A percentile compares a stretch with the other conserved stretches of the same genome.
phyloP scores from a whole-genome alignment of 148 eudicot genomes.

The Drosera capensis region DNA sequence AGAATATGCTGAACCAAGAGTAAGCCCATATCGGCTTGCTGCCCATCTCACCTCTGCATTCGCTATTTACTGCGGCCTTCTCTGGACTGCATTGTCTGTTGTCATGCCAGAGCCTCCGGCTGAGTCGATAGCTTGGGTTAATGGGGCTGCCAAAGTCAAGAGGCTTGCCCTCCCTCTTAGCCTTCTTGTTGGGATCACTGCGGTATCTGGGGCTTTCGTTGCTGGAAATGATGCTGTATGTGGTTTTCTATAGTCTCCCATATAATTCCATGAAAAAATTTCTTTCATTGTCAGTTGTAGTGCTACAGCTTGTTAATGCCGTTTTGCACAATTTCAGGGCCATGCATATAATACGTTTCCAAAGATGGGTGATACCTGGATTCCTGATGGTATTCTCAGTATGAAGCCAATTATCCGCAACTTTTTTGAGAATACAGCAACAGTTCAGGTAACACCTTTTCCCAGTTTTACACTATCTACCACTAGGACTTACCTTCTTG shows the following conservation, averaged over 20 bases:
- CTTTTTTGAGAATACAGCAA: conserved; percentile 89
- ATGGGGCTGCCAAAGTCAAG: conserved; percentile 83
- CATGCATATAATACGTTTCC: conserved; percentile 93
- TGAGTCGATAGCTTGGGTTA: conserved; percentile 82
- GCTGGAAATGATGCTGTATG: conserved; percentile 99
- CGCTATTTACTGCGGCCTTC: conserved; percentile 67
- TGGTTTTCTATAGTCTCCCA: conserved; percentile 2
- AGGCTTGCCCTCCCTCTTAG: conserved; percentile 75
- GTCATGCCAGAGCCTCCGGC: conserved; percentile 99
- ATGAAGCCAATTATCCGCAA: conserved; percentile 82
- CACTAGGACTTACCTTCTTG: background rate
- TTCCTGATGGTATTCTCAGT: conserved; percentile 79
- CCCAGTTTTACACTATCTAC: background rate
- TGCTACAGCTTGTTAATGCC: background rate
- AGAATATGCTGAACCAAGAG: conserved; percentile 76
- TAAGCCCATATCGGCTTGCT: conserved; percentile 92
- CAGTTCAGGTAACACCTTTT: conserved; percentile 99
- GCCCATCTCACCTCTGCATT: conserved; percentile 97
- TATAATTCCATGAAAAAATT: too few relatives aligned
- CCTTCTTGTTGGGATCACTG: conserved; percentile 81
- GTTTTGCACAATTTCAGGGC: conserved; percentile 34
- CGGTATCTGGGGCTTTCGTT: conserved; percentile 94
- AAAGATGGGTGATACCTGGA: conserved; percentile 95
- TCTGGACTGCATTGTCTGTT: conserved; percentile 95
- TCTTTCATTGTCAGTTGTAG: background rate